phyloP scores from a whole-genome alignment of 805 yeast species.

The Yarrowia sp. region DNA sequence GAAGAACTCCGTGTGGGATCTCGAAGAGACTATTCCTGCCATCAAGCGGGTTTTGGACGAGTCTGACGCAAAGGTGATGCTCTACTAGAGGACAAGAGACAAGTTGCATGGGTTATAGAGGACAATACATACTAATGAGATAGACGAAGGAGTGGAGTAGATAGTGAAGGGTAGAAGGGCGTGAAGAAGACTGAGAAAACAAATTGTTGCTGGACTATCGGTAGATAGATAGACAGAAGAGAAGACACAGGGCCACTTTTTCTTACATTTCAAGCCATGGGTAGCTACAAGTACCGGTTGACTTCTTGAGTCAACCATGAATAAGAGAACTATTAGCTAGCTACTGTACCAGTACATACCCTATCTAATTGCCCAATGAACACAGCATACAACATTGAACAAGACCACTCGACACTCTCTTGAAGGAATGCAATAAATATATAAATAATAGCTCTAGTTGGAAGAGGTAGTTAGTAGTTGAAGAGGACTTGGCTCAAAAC shows the following conservation, averaged over 20 bases:
- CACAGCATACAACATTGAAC: too few species aligned
- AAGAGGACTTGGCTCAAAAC: neutral
- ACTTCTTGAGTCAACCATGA: too few species aligned
- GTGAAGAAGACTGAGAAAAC: too few species aligned
- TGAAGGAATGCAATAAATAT: constrained; percentile 17
- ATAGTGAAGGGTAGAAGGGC: too few species aligned
- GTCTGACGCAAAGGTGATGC: constrained; percentile 34
- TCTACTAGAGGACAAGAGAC: constrained; percentile 1
- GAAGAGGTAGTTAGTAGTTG: neutral
- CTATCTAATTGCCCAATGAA: neutral
- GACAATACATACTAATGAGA: constrained; percentile 12
- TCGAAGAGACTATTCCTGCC: constrained; percentile 47
- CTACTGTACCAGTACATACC: too few species aligned
- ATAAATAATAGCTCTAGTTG: constrained; percentile 19
- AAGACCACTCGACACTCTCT: too few species aligned
- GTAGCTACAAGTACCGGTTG: too few species aligned
- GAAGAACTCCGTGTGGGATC: constrained; percentile 66
- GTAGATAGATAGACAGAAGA: too few species aligned
- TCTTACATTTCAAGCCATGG: too few species aligned
- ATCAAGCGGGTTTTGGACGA: constrained; percentile 42
- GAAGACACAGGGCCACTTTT: too few species aligned
- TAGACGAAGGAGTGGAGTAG: neutral
- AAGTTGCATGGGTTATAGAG: constrained; percentile 8
- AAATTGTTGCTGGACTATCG: too few species aligned
- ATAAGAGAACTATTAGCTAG: too few species aligned